Evolutionary conservation across 768 basidiomycete species (phyloP).

Genomic region (Pleurotus salmoneostramineus): DNA sequence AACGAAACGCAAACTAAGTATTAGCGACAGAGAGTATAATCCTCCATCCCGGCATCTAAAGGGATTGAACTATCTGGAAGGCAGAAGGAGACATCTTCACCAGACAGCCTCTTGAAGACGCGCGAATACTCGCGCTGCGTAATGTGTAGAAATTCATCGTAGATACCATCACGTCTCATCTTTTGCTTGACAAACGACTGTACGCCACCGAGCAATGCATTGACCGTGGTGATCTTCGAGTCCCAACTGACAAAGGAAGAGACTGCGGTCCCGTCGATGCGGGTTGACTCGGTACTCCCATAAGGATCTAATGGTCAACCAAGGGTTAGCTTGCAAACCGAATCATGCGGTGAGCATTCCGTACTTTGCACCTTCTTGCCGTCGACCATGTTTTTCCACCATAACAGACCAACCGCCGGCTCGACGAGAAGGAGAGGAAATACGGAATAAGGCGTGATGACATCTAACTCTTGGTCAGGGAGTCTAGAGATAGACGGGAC

Average conservation of each 20-base stretch:
- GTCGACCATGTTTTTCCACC: slow-evolving; percentile 20
- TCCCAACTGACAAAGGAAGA: slow-evolving; percentile 22
- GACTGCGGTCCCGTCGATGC: slow-evolving; percentile 17
- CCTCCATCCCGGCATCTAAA: slow-evolving; percentile 13
- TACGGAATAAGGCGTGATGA: slow-evolving; percentile 20
- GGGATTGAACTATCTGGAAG: slow-evolving; percentile 9
- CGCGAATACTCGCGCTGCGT: slow-evolving; percentile 11
- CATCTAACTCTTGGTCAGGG: slow-evolving; percentile 20
- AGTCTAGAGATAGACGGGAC: slow-evolving; percentile 19
- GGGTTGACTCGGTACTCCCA: slow-evolving; percentile 18
- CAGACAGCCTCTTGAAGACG: slow-evolving; percentile 12
- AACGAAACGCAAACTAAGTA: no score
- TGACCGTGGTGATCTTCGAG: slow-evolving; percentile 19
- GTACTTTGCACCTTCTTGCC: slow-evolving; percentile 20
- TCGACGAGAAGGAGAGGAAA: slow-evolving; percentile 20
- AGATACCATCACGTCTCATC: slow-evolving; percentile 16
- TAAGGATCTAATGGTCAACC: slow-evolving; percentile 13
- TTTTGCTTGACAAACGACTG: slow-evolving; percentile 14
- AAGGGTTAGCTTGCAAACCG: background rate
- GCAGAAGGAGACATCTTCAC: slow-evolving; percentile 14
- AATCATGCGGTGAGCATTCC: background rate
- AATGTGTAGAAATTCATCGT: slow-evolving; percentile 13
- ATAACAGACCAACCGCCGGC: slow-evolving; percentile 15
- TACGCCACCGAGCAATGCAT: slow-evolving; percentile 18
- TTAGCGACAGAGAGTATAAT: slow-evolving; percentile 13